phyloP scores from a whole-genome alignment of 345 rosid species.

The Syzygium grande region DNA sequence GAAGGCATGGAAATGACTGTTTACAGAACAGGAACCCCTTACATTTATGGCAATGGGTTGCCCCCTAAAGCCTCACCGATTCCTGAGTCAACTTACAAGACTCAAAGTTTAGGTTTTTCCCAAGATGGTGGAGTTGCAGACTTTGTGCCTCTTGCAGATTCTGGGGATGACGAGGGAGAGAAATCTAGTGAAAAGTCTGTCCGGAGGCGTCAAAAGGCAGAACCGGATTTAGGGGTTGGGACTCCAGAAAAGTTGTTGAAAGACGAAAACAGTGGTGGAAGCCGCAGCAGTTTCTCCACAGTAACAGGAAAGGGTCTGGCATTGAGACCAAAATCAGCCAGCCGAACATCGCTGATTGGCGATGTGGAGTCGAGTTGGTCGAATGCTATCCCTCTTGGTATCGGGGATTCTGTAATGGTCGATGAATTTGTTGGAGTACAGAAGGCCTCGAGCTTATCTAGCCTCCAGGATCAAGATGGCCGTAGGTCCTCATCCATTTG shows the following conservation, averaged over 20 bases:
- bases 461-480: conserved; percentile 37
- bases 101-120: conserved; percentile 4
- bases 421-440: conserved; percentile 27
- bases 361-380: conserved; percentile 38
- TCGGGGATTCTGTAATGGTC: conserved; percentile 28
- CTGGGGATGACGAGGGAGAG: conserved; percentile 18
- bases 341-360: conserved; percentile 19
- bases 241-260: conserved; percentile 38
- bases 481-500: conserved; percentile 21
- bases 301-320: conserved; percentile 42
- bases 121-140: conserved; percentile 15
- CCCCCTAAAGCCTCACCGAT: conserved; percentile 16
- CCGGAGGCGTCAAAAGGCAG: conserved; percentile 48
- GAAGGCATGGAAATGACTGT: conserved; percentile 52
- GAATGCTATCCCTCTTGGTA: conserved; percentile 19
- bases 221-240: conserved; percentile 23
- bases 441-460: conserved; percentile 52
- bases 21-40: conserved; percentile 17
- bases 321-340: conserved; percentile 47
- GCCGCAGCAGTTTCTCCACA: conserved; percentile 18
- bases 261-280: conserved; percentile 40
- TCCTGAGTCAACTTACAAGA: conserved; percentile 4
- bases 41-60: conserved; percentile 4
- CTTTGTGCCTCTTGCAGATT: conserved; percentile 19
- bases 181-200: conserved; percentile 30